phyloP scores from a whole-genome alignment of 2,329 filamentous ascomycete species.

The Sclerotinia trifoliorum region DNA sequence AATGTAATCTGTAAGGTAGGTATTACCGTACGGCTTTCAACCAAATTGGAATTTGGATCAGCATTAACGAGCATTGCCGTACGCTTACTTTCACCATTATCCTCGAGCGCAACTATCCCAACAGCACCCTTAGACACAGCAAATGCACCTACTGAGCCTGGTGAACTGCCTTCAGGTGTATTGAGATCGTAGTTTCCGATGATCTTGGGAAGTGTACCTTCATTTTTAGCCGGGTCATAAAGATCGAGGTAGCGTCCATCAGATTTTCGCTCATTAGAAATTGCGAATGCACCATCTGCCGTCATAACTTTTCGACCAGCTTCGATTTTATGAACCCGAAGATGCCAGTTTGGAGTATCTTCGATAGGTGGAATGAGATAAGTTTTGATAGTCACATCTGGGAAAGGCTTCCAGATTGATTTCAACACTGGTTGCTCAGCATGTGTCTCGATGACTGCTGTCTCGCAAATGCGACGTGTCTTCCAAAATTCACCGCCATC shows the following conservation, averaged over 20 bases:
- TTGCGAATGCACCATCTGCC: conserved; percentile 73
- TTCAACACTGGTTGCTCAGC: conserved; percentile 59
- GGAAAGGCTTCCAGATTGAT: conserved; percentile 69
- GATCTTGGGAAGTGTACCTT: conserved; percentile 55
- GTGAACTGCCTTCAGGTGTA: conserved; percentile 53
- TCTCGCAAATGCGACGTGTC: conserved; percentile 65
- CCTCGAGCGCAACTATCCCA: conserved; percentile 53
- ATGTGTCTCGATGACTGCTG: conserved; percentile 59
- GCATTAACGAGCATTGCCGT: conserved; percentile 67
- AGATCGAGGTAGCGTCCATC: conserved; percentile 52
- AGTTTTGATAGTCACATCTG: conserved; percentile 64
- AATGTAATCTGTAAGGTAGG: conserved; percentile 67
- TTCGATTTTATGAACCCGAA: conserved; percentile 61
- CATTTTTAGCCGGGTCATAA: conserved; percentile 47
- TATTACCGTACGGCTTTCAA: conserved; percentile 69
- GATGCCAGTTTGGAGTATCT: conserved; percentile 65
- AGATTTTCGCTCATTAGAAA: conserved; percentile 52
- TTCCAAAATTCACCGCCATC: conserved; percentile 80
- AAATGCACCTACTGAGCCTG: conserved; percentile 53
- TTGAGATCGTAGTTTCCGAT: conserved; percentile 61
- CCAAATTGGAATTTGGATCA: conserved; percentile 75
- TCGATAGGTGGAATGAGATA: conserved; percentile 62
- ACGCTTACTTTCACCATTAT: conserved; percentile 35
- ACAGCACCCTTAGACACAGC: conserved; percentile 56
- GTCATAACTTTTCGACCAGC: conserved; percentile 63